Base-by-base conservation (phyloP, 2,329 filamentous ascomycete genomes). In the Fusarium sp. region DNA sequence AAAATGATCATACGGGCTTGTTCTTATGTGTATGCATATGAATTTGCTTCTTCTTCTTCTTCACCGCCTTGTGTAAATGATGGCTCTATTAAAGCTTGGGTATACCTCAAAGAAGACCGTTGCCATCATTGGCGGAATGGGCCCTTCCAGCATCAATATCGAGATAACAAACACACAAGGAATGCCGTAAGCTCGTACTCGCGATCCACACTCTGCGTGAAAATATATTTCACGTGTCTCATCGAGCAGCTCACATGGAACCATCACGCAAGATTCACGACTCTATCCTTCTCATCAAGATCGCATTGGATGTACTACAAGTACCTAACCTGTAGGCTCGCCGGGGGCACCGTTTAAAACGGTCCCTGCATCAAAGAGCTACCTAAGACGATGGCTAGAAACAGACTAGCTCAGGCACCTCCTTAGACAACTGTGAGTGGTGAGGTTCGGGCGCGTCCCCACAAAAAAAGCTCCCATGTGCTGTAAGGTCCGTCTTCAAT, bases 391-490 rank as follows among this genome's bases (percentile, higher is more conserved):
- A 31, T 56, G 25, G 5, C 61, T 33, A 6, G 33, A 64, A 65
- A 6, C 8, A 62, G 63, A 13, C 59, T 75, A 75, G 73, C 54
- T 45, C 25, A 58, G 58, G 59, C 63, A 75, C 54, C 38, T 40
- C 58, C 22, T 22, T 11, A 38, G 35, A 63, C 52, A 71, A 52
- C 60, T 40, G 47, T 69, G 65, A 74, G 58, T 61, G 61, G 61
- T 74, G 47, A 60, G 56, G 18, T 31, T 52, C 27, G 20, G 40
- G 52, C 68, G 63, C 63, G 65, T 74, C 63, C 57, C 77, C 75
- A 74, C 64, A 77, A 77, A 79, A 79, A 79, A 79, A 79, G 77
- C 76, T 79, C 67, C 76, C 75, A 74, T 73, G 57, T 74, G 52
- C 63, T 74, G 54, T 65, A 52, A 27, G 66, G 54, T 62, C 69